Percentiles rank a stretch among this genome's conserved stretches.
Conservation (phyloP, 108 stramenopile species). For the Skeletonema costatum region DNA sequence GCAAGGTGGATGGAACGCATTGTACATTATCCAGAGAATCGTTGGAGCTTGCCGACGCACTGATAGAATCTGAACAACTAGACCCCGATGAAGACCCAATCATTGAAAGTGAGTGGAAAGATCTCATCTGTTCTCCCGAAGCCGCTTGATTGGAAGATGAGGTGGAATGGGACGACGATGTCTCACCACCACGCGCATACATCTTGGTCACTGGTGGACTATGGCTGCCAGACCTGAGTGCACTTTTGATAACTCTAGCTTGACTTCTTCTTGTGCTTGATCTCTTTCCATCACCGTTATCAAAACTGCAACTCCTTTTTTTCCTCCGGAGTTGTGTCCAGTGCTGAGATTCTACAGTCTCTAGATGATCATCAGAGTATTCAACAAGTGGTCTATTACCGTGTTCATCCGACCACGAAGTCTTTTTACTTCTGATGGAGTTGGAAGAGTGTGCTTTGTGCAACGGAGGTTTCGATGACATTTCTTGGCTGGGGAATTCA, state of each 20-base stretch:
- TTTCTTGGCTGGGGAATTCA: constrained; percentile 11
- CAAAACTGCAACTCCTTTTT: constrained; percentile 32
- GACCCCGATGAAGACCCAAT: constrained; percentile 38
- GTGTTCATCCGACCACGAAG: constrained; percentile 80
- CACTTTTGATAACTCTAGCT: constrained; percentile 41
- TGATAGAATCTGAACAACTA: constrained; percentile 7
- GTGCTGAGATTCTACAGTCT: constrained; percentile 10
- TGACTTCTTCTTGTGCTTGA: constrained; percentile 20
- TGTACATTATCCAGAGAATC: constrained; percentile 10
- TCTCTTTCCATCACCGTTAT: constrained; percentile 19
- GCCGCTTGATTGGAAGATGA: background rate
- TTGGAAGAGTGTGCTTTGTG: constrained; percentile 15
- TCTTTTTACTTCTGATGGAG: constrained; percentile 42
- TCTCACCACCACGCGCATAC: background rate
- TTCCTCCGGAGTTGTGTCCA: constrained; percentile 25
- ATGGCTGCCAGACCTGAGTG: constrained; percentile 38
- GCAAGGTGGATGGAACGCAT: constrained; percentile 33
- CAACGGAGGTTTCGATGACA: constrained; percentile 3
- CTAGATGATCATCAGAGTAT: constrained; percentile 66
- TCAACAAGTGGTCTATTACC: constrained; percentile 66
- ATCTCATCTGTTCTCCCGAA: constrained; percentile 14
- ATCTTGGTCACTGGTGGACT: constrained; percentile 29
- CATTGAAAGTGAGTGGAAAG: constrained; percentile 37
- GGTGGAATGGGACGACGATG: background rate
- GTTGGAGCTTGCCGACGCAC: background rate